phyloP scores from a whole-genome alignment of 257 asterid genomes.

The Scutellaria baicalensis region DNA sequence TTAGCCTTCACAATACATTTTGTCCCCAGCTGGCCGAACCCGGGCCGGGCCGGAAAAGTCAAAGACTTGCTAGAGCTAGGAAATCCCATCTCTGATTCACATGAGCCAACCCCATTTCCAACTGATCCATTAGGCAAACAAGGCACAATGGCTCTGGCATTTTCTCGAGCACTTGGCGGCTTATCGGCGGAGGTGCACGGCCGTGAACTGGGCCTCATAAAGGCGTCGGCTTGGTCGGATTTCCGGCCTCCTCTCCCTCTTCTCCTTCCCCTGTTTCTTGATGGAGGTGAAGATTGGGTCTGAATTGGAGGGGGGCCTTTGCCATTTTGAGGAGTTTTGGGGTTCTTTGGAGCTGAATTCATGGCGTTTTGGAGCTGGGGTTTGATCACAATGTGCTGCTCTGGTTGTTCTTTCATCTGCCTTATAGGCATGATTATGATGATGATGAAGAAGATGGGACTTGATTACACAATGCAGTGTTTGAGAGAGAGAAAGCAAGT shows the following conservation, averaged over 20 bases:
- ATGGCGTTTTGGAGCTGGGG: constrained; percentile 48
- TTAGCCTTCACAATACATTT: constrained; percentile 95
- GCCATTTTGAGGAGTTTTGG: constrained; percentile 50
- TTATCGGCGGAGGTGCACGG: constrained; percentile 71
- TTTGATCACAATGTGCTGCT: constrained; percentile 62
- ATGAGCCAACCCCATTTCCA: constrained; percentile 16
- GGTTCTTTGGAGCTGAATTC: constrained; percentile 39
- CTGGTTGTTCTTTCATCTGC: constrained; percentile 73
- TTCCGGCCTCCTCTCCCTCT: constrained; percentile 80
- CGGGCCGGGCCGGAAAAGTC: constrained; percentile 81
- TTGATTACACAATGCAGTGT: constrained; percentile 1
- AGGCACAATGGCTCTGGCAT: constrained; percentile 22
- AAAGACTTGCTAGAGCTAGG: constrained; percentile 74
- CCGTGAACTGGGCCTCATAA: constrained; percentile 80
- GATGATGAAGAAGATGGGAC: constrained; percentile 2
- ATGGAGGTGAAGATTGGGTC: constrained; percentile 55
- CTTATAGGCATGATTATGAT: constrained; percentile 67
- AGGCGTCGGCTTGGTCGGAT: constrained; percentile 71
- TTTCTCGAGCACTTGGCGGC: constrained; percentile 35
- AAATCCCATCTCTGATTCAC: constrained; percentile 34
- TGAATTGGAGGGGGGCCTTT: constrained; percentile 44
- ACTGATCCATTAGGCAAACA: constrained; percentile 18
- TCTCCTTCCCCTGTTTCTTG: constrained; percentile 73
- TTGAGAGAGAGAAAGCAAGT: background rate
- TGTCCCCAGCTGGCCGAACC: constrained; percentile 88